phyloP scores from a whole-genome alignment of 192 early-diverging fungal species.

The Rhizoclosmatium sp. region DNA sequence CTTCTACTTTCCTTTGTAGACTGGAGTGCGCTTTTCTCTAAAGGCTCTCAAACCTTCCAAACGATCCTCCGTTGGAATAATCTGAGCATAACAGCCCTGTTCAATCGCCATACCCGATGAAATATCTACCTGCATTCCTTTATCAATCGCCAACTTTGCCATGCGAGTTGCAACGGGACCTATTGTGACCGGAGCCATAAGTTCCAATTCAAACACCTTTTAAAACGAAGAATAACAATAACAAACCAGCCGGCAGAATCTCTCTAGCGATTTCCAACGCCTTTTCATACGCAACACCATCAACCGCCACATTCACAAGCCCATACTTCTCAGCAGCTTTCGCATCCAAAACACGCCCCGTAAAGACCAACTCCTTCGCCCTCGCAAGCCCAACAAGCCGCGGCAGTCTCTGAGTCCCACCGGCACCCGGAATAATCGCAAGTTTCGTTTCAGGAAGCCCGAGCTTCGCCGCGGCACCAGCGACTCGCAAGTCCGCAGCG shows the following conservation, averaged over 20 bases:
- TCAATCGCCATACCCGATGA: slow-evolving; percentile 85
- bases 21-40: slow-evolving; percentile 84
- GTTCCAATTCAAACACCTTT: not conserved
- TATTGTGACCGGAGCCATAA: slow-evolving; percentile 8
- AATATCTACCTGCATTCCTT: slow-evolving; percentile 81
- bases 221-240: not conserved
- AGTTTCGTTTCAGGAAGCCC: slow-evolving; percentile 92
- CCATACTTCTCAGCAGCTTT: slow-evolving; percentile 71
- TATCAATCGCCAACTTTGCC: slow-evolving; percentile 91
- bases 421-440: slow-evolving; percentile 96
- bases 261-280: slow-evolving; percentile 80
- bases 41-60: slow-evolving; percentile 84
- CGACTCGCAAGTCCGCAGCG: slow-evolving; percentile 87
- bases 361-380: slow-evolving; percentile 95
- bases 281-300: slow-evolving; percentile 70
- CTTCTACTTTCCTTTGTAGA: slow-evolving; percentile 77
- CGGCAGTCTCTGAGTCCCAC: slow-evolving; percentile 92
- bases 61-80: slow-evolving; percentile 93
- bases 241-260: slow-evolving; percentile 67
- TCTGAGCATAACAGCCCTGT: slow-evolving; percentile 92
- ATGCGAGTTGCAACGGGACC: slow-evolving; percentile 89
- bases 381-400: slow-evolving; percentile 84
- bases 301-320: slow-evolving; percentile 80
- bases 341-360: slow-evolving; percentile 73
- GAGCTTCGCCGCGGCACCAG: slow-evolving; percentile 78